Evolutionary conservation across 1,139 yeast genomes (phyloP).

Genomic region (Pichia sp.): DNA sequence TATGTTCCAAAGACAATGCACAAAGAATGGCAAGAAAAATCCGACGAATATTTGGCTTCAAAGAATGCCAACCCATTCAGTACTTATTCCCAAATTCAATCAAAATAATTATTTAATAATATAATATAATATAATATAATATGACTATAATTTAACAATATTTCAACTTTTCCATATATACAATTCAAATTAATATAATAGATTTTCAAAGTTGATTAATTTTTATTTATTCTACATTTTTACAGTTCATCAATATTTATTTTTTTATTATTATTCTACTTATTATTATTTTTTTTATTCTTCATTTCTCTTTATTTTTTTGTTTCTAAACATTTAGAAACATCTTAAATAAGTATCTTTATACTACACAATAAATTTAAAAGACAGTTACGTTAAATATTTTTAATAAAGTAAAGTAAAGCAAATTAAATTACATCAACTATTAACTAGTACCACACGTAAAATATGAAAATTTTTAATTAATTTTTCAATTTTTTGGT

Average conservation of each 20-base stretch:
- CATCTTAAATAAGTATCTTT: background rate
- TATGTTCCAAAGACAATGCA: constrained; percentile 75
- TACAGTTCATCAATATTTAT: background rate
- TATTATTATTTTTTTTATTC: too few relatives aligned
- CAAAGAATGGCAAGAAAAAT: constrained; percentile 95
- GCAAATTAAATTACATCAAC: too few relatives aligned
- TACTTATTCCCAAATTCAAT: constrained; percentile 91
- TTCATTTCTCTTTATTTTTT: too few relatives aligned
- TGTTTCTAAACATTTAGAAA: background rate
- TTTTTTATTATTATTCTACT: background rate
- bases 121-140: background rate
- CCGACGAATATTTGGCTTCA: constrained; percentile 92
- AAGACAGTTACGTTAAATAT: background rate
- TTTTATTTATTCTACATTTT: too few relatives aligned
- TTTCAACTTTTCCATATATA: too few relatives aligned
- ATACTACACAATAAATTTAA: background rate
- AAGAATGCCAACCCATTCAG: constrained; percentile 97
- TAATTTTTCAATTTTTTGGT: background rate
- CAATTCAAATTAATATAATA: too few relatives aligned
- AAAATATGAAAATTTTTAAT: background rate
- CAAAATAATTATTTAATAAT: constrained; percentile 34
- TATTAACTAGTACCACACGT: background rate
- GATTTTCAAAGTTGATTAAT: too few relatives aligned
- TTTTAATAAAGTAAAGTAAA: too few relatives aligned
- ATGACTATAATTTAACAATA: too few relatives aligned